Conservation (phyloP, 2,329 filamentous ascomycete genomes). For the Endocalyx cinctus region DNA sequence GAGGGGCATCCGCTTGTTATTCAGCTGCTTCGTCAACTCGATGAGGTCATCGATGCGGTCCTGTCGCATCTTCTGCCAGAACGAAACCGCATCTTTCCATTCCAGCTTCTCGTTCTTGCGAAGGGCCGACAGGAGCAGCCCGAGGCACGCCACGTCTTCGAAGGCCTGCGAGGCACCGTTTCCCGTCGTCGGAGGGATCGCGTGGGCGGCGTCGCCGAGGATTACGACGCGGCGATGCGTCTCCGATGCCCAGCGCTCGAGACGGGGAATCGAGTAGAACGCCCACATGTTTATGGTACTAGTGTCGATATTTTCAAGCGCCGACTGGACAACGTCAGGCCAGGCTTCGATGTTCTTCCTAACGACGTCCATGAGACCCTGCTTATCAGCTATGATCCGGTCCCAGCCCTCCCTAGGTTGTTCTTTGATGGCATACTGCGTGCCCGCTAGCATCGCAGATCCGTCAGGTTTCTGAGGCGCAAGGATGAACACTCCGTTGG, state of each 20-base stretch:
- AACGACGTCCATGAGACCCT: conserved; percentile 5
- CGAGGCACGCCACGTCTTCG: conserved; percentile 16
- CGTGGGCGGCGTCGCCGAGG: conserved; percentile 16
- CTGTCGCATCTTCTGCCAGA: conserved; percentile 21
- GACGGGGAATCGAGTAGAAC: conserved; percentile 11
- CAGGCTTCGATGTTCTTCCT: conserved; percentile 6
- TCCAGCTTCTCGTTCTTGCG: conserved; percentile 2
- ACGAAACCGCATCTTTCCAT: conserved; percentile 13
- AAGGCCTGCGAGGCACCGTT: conserved; percentile 19
- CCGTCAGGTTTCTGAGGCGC: conserved; percentile 15
- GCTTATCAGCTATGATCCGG: conserved; percentile 12
- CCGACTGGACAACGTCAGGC: conserved; percentile 12
- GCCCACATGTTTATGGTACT: conserved; percentile 15
- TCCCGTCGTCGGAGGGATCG: conserved; percentile 14
- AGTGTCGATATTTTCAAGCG: conserved; percentile 11
- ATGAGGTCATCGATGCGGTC: conserved; percentile 17
- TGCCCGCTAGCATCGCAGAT: conserved; percentile 14
- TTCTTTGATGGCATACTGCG: conserved; percentile 11
- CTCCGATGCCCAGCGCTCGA: conserved; percentile 12
- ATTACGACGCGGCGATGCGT: conserved; percentile 11
- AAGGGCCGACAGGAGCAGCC: conserved; percentile 10
- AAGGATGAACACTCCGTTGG: conserved; percentile 12
- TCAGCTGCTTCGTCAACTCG: conserved; percentile 13
- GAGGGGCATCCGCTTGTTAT: conserved; percentile 15
- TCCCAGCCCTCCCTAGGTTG: conserved; percentile 10